Evolutionary conservation across 2,329 filamentous ascomycete species (phyloP).

Genomic region (Incumbomyces lentus): DNA sequence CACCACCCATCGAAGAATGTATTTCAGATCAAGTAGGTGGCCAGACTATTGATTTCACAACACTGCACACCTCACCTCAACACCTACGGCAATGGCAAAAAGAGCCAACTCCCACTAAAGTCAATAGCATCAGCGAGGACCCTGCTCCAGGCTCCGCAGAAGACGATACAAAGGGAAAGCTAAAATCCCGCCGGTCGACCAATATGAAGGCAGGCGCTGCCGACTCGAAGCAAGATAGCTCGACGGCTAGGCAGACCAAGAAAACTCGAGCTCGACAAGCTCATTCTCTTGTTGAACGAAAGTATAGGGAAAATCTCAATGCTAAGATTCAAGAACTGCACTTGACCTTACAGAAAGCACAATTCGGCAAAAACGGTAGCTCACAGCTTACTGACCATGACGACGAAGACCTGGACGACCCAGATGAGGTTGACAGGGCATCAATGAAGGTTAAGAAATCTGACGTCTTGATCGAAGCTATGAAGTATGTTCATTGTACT

Average conservation of each 20-base stretch:
- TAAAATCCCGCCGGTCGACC: constrained; percentile 1
- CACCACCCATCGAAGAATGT: constrained; percentile 21
- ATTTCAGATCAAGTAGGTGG: constrained; percentile 11
- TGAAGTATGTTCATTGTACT: constrained; percentile 20
- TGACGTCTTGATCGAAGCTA: constrained; percentile 20
- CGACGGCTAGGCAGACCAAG: constrained; percentile 1
- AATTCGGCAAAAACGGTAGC: constrained; percentile 14
- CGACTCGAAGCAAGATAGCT: constrained; percentile 12
- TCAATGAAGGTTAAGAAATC: constrained; percentile 18
- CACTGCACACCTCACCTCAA: constrained; percentile 4
- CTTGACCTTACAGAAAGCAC: constrained; percentile 16
- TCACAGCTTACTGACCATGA: constrained; percentile 8
- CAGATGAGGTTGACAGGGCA: constrained; percentile 4
- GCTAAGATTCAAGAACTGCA: constrained; percentile 21
- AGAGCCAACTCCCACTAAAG: neutral
- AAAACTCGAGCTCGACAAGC: constrained; percentile 20
- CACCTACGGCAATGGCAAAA: neutral
- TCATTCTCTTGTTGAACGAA: constrained; percentile 20
- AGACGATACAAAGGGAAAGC: constrained; percentile 1
- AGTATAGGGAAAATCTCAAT: constrained; percentile 22
- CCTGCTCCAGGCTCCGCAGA: neutral
- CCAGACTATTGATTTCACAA: constrained; percentile 6
- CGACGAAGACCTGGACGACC: constrained; percentile 3
- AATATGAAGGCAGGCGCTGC: constrained; percentile 10
- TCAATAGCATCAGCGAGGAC: neutral